Evolutionary conservation across 768 basidiomycete species (phyloP).

Genomic region (Solioccasus polychromus): DNA sequence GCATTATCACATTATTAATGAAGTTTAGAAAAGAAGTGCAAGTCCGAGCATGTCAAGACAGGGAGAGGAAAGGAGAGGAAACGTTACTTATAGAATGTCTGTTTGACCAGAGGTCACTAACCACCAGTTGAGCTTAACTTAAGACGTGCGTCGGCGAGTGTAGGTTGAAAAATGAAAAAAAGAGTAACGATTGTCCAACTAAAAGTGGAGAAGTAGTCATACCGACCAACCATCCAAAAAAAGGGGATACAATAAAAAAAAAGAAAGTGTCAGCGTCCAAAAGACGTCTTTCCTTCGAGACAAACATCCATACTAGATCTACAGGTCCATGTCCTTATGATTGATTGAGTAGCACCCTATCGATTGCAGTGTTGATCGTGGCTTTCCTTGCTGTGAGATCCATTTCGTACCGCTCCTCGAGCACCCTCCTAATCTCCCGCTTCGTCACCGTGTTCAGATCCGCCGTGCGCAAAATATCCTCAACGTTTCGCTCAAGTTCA

Average conservation of each 20-base stretch:
- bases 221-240: constrained; percentile 7
- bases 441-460: constrained; percentile 93
- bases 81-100: too few relatives aligned
- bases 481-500: constrained; percentile 74
- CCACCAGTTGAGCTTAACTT: too few relatives aligned
- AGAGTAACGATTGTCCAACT: constrained; percentile 15
- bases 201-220: not conserved
- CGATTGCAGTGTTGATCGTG: constrained; percentile 76
- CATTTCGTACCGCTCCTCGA: constrained; percentile 81
- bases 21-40: not conserved
- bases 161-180: not conserved
- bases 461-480: constrained; percentile 68
- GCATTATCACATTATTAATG: too few relatives aligned
- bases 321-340: constrained; percentile 21
- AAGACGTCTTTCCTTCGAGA: constrained; percentile 6
- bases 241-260: constrained; percentile 1
- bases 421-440: constrained; percentile 77
- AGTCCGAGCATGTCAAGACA: constrained; percentile 6
- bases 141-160: not conserved
- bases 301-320: constrained; percentile 21
- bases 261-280: constrained; percentile 15
- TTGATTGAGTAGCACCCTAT: constrained; percentile 61
- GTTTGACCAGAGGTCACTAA: too few relatives aligned
- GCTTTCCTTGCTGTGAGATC: constrained; percentile 70
- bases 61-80: not conserved